Percentiles rank a stretch among this genome's conserved stretches.
Conservation (phyloP, 1,284 basidiomycete genomes). For the Lentinus polychrous region DNA sequence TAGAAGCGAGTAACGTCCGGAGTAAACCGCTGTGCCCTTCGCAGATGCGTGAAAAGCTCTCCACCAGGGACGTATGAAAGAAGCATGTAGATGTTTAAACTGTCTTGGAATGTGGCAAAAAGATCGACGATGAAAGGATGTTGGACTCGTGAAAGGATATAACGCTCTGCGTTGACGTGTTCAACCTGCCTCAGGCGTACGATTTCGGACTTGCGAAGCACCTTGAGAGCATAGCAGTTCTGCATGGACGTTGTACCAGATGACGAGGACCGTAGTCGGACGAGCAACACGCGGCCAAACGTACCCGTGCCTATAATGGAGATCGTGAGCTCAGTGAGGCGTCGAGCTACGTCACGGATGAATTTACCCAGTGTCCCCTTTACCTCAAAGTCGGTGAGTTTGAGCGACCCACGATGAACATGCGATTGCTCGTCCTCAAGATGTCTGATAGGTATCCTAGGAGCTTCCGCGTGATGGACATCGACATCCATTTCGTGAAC, state of each 20-base stretch:
- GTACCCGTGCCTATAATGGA: constrained; percentile 75
- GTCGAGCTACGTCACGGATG: constrained; percentile 3
- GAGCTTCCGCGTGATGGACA: constrained; percentile 15
- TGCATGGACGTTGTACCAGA: constrained; percentile 36
- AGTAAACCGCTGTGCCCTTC: constrained; percentile 91
- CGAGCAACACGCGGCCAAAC: constrained; percentile 88
- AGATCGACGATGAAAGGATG: constrained; percentile 83
- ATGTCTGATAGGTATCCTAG: constrained; percentile 43
- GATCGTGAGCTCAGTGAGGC: constrained; percentile 2
- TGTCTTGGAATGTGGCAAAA: constrained; percentile 95
- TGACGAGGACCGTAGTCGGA: constrained; percentile 51
- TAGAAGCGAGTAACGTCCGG: constrained; percentile 99
- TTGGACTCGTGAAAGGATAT: constrained; percentile 83
- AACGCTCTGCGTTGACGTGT: constrained; percentile 96
- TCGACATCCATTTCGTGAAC: constrained; percentile 25
- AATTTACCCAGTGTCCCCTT: constrained; percentile 66
- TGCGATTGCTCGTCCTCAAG: constrained; percentile 67
- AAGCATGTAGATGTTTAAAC: constrained; percentile 96
- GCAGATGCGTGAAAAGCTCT: constrained; percentile 91
- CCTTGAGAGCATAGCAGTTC: constrained; percentile 87
- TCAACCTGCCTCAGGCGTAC: constrained; percentile 96
- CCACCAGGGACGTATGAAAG: constrained; percentile 98
- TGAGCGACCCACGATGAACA: constrained; percentile 49
- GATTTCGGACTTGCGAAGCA: constrained; percentile 88
- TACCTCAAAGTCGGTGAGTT: constrained; percentile 74